Conservation (phyloP, 2,329 filamentous ascomycete species). For the Pseudocercospora vitis region DNA sequence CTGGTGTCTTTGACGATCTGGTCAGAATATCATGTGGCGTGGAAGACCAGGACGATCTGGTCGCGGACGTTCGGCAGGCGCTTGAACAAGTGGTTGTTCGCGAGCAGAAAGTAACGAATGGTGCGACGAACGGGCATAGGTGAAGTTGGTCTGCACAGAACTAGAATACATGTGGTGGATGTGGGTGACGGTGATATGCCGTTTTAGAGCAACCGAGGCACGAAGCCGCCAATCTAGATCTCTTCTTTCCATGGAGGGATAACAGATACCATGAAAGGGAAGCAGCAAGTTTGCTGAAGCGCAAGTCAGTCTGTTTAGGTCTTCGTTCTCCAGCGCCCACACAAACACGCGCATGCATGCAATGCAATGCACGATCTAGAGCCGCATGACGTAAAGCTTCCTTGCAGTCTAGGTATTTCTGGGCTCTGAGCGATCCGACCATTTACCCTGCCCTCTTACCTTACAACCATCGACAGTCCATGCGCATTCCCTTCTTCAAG, state of each 20-base stretch:
- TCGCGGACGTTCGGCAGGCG: slow-evolving; percentile 77
- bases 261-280: too few species aligned
- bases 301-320: too few species aligned
- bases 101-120: slow-evolving; percentile 47
- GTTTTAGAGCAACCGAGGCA: too few species aligned
- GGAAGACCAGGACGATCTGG: slow-evolving; percentile 84
- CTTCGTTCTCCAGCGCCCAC: too few species aligned
- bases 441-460: neutral
- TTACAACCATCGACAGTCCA: neutral
- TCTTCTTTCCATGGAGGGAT: too few species aligned
- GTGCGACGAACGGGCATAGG: slow-evolving; percentile 26
- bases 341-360: too few species aligned
- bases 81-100: slow-evolving; percentile 70
- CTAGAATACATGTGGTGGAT: too few species aligned
- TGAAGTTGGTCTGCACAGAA: neutral
- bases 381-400: neutral
- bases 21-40: slow-evolving; percentile 92
- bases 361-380: neutral
- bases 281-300: too few species aligned
- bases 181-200: too few species aligned
- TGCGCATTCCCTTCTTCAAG: slow-evolving; percentile 1
- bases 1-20: slow-evolving; percentile 92
- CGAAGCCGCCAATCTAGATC: too few species aligned
- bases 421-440: neutral
- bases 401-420: too few species aligned